A percentile compares a stretch with the other conserved stretches of the same genome.
Evolutionary conservation across 2,329 filamentous ascomycete species (phyloP).

Genomic region (Xylariaceae sp.): DNA sequence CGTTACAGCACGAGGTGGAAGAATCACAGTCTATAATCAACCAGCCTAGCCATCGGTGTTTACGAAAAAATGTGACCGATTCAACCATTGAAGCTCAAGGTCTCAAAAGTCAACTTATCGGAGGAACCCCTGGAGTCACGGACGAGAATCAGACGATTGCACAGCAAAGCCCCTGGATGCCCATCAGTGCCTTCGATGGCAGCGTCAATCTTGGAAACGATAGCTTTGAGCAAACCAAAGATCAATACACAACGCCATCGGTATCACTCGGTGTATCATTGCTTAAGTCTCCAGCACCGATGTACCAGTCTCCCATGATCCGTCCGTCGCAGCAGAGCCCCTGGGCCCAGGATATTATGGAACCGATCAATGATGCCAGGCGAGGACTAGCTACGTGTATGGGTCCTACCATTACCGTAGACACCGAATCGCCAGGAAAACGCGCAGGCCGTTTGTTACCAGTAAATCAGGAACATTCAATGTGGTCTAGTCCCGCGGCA

Average conservation of each 20-base stretch:
- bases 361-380: neutral
- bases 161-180: slow-evolving; percentile 31
- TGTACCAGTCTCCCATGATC: slow-evolving; percentile 13
- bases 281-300: slow-evolving; percentile 11
- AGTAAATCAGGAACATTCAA: neutral
- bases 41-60: neutral
- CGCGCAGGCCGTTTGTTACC: neutral
- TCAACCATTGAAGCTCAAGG: neutral
- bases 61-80: neutral
- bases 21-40: neutral
- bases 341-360: slow-evolving; percentile 23
- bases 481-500: neutral
- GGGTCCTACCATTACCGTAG: neutral
- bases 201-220: slow-evolving; percentile 1
- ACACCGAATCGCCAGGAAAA: neutral
- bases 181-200: slow-evolving; percentile 7
- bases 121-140: neutral
- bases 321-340: slow-evolving; percentile 32
- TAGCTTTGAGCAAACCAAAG: neutral
- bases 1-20: neutral
- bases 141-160: neutral
- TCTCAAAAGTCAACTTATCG: neutral
- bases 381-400: neutral
- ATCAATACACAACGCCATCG: neutral
- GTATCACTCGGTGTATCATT: slow-evolving; percentile 4